Conservation (phyloP, 495 filamentous ascomycete genomes). For the Tuber umbilicatum region DNA sequence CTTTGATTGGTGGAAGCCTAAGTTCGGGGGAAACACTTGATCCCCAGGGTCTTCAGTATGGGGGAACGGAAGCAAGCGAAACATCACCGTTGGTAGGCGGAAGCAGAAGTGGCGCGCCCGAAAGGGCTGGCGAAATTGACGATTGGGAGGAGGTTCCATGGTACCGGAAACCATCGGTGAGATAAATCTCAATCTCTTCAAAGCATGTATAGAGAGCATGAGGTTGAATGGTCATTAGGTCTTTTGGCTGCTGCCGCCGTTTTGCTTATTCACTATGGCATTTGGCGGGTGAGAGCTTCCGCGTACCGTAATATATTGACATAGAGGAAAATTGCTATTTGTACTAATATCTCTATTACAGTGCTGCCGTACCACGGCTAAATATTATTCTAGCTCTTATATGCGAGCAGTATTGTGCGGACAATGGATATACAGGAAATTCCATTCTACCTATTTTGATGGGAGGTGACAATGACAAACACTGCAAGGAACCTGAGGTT, state of each 20-base stretch:
- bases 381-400: slow-evolving; percentile 64
- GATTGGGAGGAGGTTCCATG: slow-evolving; percentile 62
- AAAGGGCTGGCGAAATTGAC: slow-evolving; percentile 38
- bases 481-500: slow-evolving; percentile 54
- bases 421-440: slow-evolving; percentile 48
- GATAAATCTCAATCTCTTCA: slow-evolving; percentile 27
- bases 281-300: slow-evolving; percentile 66
- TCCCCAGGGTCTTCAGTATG: background rate
- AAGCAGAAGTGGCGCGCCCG: background rate
- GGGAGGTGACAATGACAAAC: slow-evolving; percentile 57
- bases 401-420: slow-evolving; percentile 69
- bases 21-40: background rate
- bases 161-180: slow-evolving; percentile 67
- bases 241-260: slow-evolving; percentile 75
- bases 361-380: slow-evolving; percentile 28
- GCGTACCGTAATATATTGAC: background rate
- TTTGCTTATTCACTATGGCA: slow-evolving; percentile 68
- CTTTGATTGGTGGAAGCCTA: background rate
- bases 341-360: slow-evolving; percentile 12
- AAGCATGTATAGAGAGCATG: background rate
- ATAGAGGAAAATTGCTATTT: background rate
- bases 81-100: slow-evolving; percentile 16
- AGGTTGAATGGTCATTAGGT: slow-evolving; percentile 50
- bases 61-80: slow-evolving; percentile 1
- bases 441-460: slow-evolving; percentile 59